Evolutionary conservation across 2,329 filamentous ascomycete species (phyloP).

Genomic region (Sporothrix curviconia): DNA sequence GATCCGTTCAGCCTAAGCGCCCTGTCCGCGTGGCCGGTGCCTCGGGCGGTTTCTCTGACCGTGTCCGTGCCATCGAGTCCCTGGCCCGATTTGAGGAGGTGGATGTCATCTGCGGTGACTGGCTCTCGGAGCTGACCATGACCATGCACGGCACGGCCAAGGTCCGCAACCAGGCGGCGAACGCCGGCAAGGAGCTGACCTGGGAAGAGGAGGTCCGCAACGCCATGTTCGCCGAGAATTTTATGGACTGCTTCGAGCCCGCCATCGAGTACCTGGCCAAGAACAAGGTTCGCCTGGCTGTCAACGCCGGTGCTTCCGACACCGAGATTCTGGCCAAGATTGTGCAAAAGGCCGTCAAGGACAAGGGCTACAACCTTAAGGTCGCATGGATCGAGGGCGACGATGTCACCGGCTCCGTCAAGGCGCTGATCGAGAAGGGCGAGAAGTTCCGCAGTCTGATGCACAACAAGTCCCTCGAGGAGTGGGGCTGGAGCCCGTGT

Average conservation of each 20-base stretch:
- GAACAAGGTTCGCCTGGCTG: constrained; percentile 26
- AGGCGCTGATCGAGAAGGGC: constrained; percentile 15
- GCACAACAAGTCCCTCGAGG: constrained; percentile 16
- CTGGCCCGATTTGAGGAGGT: constrained; percentile 33
- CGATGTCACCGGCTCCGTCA: constrained; percentile 23
- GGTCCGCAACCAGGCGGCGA: constrained; percentile 19
- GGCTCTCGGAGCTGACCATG: constrained; percentile 30
- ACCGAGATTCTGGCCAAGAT: constrained; percentile 21
- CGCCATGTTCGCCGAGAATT: constrained; percentile 26
- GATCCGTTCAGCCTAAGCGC: constrained; percentile 23
- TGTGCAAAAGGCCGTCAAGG: constrained; percentile 18
- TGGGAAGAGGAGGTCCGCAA: constrained; percentile 20
- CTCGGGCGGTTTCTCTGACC: constrained; percentile 38
- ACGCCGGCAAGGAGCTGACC: constrained; percentile 17
- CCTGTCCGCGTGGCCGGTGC: constrained; percentile 37
- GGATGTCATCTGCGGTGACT: constrained; percentile 28
- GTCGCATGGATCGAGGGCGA: constrained; percentile 30
- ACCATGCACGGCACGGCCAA: constrained; percentile 27
- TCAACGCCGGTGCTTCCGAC: constrained; percentile 30
- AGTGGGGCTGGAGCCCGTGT: constrained; percentile 19
- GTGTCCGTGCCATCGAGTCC: constrained; percentile 34
- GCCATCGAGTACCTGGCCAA: constrained; percentile 24
- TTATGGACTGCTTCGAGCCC: constrained; percentile 28
- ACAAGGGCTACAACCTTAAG: constrained; percentile 23
- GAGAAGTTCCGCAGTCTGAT: constrained; percentile 17